Percentiles rank a stretch among this genome's conserved stretches.
These are phyloP conservation scores for Fusarium pininemorale DNA, from an alignment of 2,329 filamentous ascomycete genomes.

Conservation along the genomic window DNA sequence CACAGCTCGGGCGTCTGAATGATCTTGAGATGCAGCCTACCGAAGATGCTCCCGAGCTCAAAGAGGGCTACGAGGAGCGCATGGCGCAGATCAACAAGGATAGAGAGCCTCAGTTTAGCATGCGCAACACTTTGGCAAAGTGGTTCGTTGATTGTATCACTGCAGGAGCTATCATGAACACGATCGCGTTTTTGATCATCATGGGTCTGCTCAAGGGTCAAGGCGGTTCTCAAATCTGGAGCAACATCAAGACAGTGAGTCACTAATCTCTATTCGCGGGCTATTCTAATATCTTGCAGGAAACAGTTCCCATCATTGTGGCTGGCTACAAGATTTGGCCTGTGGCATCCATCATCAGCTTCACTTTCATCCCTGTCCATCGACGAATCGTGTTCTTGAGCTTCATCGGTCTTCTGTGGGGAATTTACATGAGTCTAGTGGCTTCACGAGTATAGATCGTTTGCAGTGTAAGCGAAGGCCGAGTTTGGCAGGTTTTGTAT, in stretches of 20 bases:
- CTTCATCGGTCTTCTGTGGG: constrained; percentile 60
- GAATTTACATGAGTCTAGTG: constrained; percentile 61
- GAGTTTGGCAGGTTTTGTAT: not conserved
- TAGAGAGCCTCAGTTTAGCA: constrained; percentile 47
- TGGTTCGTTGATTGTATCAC: constrained; percentile 63
- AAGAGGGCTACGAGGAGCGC: constrained; percentile 34
- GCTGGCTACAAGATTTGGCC: constrained; percentile 64
- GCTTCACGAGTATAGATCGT: constrained; percentile 50
- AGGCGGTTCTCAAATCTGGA: constrained; percentile 46
- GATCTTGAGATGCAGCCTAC: constrained; percentile 45
- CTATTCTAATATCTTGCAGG: constrained; percentile 34
- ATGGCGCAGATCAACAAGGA: constrained; percentile 31
- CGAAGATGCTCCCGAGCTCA: constrained; percentile 37
- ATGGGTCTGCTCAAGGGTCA: constrained; percentile 59
- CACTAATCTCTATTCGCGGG: fast-evolving
- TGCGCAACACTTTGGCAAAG: constrained; percentile 56
- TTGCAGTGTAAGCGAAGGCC: not conserved
- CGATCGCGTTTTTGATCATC: constrained; percentile 56
- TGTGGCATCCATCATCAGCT: constrained; percentile 60
- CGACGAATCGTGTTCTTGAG: constrained; percentile 60
- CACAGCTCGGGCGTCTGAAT: constrained; percentile 15
- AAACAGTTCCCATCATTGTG: constrained; percentile 59
- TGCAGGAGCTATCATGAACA: constrained; percentile 57
- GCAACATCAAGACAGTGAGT: constrained; percentile 51
- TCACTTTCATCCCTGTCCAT: constrained; percentile 60